phyloP scores from a whole-genome alignment of 768 basidiomycete species.

The Wakefieldia striispora region DNA sequence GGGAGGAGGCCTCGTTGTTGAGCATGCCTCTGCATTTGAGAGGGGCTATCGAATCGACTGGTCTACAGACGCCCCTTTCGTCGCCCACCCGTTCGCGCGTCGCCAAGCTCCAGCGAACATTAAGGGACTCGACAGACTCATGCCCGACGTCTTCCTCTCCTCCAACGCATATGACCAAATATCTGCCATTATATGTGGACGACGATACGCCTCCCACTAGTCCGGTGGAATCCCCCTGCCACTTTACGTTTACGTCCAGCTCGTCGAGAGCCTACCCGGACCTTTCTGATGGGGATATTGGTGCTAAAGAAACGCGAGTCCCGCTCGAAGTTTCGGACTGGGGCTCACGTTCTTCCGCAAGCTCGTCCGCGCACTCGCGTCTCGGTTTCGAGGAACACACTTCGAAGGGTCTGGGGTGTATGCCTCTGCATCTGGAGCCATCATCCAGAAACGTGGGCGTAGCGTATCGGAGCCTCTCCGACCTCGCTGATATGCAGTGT shows the following conservation, averaged over 20 bases:
- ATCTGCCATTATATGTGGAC: slow-evolving; percentile 17
- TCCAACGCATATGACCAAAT: slow-evolving; percentile 24
- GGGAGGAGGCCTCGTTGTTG: slow-evolving; percentile 15
- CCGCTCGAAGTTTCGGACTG: slow-evolving; percentile 9
- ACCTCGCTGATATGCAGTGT: slow-evolving; percentile 9
- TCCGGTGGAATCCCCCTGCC: slow-evolving; percentile 12
- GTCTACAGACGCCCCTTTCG: background rate
- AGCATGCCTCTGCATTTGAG: slow-evolving; percentile 8
- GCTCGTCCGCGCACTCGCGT: slow-evolving; percentile 2
- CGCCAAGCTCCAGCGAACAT: slow-evolving; percentile 5
- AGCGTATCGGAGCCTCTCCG: slow-evolving; percentile 18
- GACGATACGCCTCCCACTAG: slow-evolving; percentile 10
- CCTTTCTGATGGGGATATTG: background rate
- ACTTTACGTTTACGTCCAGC: slow-evolving; percentile 16
- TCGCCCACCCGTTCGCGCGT: slow-evolving; percentile 1
- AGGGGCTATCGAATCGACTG: background rate
- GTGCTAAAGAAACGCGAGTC: background rate
- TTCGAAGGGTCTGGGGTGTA: slow-evolving; percentile 3
- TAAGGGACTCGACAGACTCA: slow-evolving; percentile 11
- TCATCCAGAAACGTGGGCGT: slow-evolving; percentile 16
- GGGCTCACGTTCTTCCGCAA: background rate
- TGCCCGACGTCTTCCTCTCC: slow-evolving; percentile 21
- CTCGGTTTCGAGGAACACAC: slow-evolving; percentile 12
- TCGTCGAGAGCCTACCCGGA: slow-evolving; percentile 17
- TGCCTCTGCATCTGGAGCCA: slow-evolving; percentile 5